Base-by-base conservation (phyloP, 345 rosid species). In the Garcia nutans region DNA sequence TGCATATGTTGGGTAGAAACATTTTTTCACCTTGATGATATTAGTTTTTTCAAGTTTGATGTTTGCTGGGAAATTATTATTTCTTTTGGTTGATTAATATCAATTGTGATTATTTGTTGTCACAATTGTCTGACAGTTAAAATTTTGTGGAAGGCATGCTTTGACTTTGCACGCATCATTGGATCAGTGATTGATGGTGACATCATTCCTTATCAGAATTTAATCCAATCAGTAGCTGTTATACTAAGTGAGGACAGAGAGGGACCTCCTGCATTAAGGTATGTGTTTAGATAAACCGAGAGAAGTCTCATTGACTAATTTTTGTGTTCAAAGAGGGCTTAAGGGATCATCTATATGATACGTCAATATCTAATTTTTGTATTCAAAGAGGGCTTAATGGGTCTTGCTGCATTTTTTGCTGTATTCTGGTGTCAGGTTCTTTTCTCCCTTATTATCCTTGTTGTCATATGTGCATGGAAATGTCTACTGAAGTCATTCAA, bases 251-350 rank as follows among this genome's bases (percentile, higher is more conserved):
- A 88, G 82, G 93, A 90, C 82, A 83, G 78, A 77, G 94, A 86
- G 78, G 94, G 84, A n/a, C 83, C 88, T 78, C 90, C 85, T 79
- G 74, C 85, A 77, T 93, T 88, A 88, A 93, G 99, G 99, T 93
- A 79, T 71, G 78, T 74, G 31, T 76, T 78, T 78, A 37, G 31
- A 61, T 55, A 37, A 37, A 37, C 6, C 5, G 41, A 37, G 41
- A 37, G 41, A 37, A 37, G 6, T 37, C 41, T 37, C 41, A 37
- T 37, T 37, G 41, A 3, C 41, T 37, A 37, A 37, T 37, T 37
- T 37, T 37, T 37, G 41, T 37, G 5, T 37, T 37, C 41, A 37
- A 37, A 37, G 41, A 50, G n/a, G n/a, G 58, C 58, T 15, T 54
- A 17, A 54, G 58, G 58, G 58, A 2, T 19, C 58, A 54, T 54